Evolutionary conservation across 2,329 filamentous ascomycete genomes (phyloP).

Genomic region (Cyphellophora europaea): DNA sequence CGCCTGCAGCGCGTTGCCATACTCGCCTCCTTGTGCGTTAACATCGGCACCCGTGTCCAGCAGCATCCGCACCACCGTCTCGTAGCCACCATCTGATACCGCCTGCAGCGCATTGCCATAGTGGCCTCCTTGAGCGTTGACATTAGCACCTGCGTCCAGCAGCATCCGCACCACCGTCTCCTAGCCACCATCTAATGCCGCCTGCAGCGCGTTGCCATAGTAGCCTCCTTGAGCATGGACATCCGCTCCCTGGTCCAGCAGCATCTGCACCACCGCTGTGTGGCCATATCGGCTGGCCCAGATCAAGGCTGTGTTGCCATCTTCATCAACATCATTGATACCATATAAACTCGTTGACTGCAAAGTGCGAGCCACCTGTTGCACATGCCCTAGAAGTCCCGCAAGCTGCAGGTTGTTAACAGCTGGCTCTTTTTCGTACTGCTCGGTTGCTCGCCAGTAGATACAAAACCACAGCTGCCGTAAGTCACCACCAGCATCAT

Average conservation of each 20-base stretch:
- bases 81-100: conserved; percentile 12
- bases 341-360: too few relatives aligned
- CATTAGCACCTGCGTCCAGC: conserved; percentile 10
- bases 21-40: conserved; percentile 11
- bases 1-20: conserved; percentile 14
- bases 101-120: conserved; percentile 10
- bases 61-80: conserved; percentile 8
- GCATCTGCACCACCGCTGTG: conserved; percentile 2
- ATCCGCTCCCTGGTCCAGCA: conserved; percentile 4
- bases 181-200: conserved; percentile 2
- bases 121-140: conserved; percentile 4
- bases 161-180: conserved; percentile 6
- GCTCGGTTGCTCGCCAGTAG: too few relatives aligned
- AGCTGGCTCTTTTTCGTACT: too few relatives aligned
- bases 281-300: too few relatives aligned
- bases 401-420: too few relatives aligned
- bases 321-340: too few relatives aligned
- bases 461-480: too few relatives aligned
- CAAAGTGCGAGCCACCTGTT: too few relatives aligned
- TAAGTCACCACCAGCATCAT: too few relatives aligned
- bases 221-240: conserved; percentile 4
- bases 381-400: too few relatives aligned
- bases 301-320: too few relatives aligned
- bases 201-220: conserved; percentile 4
- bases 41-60: conserved; percentile 5